Base-by-base conservation (phyloP, 169 alveolate species). In the Eimeria necatrix region DNA sequence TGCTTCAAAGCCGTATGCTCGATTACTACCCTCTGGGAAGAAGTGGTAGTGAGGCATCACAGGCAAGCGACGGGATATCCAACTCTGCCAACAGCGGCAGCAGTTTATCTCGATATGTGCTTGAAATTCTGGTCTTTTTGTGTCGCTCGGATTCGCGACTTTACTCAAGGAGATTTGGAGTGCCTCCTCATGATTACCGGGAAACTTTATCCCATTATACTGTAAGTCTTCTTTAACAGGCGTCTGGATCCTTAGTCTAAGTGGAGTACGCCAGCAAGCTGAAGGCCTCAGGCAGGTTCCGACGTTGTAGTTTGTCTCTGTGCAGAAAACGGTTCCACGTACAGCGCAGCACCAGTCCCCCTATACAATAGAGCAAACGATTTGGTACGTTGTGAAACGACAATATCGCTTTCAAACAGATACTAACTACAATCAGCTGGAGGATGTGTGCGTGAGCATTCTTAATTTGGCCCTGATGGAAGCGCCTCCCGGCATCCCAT, bases 331-430 rank as follows among this genome's bases (percentile, higher is more conserved):
- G 32, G 46, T 56, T 22, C 16, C 18, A 4, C 41, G 51, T 7
- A 70, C 56, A 48, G 59, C 68, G 60, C 56, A 49, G 60, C 84
- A 22, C 51, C 22, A 32, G 12, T 24, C 81, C 14, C 70, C 95
- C 6, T 92, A 92, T 48, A 78, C 81, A 49, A 92, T 92, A 5
- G 95, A 92, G 48, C 95, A 92, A 56, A 92, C 95, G 46, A 68
- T 92, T 51, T 92, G 95, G 95, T 81, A 78, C 52, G 95, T 92
- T 59, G 95, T 78, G 48, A 92, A 92, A 41, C 4, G 93, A 59
- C 95, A 93, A 18, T 93, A 83, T 68, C 93, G 95, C 24, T 93
- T 93, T 32, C 95, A 93, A 51, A 64, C 32, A 22, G 95, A 93
- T 80, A 93, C 51, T 83, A 6, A 68, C 61, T 93, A 83, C 81